Base-by-base conservation (phyloP, 164 flowering plant genomes). In the Macadamia integrifolia region DNA sequence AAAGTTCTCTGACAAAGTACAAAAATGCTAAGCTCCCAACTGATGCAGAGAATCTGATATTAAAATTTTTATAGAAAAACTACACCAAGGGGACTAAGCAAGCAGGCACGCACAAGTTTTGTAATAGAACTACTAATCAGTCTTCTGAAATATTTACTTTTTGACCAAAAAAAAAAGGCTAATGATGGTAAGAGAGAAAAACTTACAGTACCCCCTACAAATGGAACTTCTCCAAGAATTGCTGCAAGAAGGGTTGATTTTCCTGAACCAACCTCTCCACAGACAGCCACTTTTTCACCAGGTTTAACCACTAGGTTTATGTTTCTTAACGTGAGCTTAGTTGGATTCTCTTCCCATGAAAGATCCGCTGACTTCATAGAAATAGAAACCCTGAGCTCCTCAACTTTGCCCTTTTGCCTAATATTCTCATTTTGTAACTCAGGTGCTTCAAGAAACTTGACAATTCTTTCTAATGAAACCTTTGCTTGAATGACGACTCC, bases 181-280 rank as follows among this genome's bases (percentile, higher is more conserved):
- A 2, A 8, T 9, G 29, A 35, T 35, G 3, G 40, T 35, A 11
- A 30, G 53, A 60, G 43, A 15, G 23, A 43, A 61, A 49, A 60
- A 76, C 88, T 80, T 76, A 87, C 94, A 7, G 11, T 71, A 60
- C 94, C 94, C 18, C 73, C 44, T 6, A 80, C 62, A 23, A 69
- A 65, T 53, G 87, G 86, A 61, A 84, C 78, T 73, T 88, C 94
- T 69, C 94, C 88, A 49, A 86, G 85, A 71, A 84, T 73, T 35
- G 87, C 82, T 6, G 88, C 83, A 57, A 88, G 49, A 74, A 88
- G 87, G 15, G 87, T 84, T 68, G 92, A 86, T 79, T 86, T 88
- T 2, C 93, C 90, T 0, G 93, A 82, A 7, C 93, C 93, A 64
- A 88, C 93, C 75, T 85, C 87, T 62, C 87, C 91, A 69, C 88